A percentile compares a stretch with the other conserved stretches of the same genome.
phyloP scores from a whole-genome alignment of 257 asterid species.

The Solanum ahanhuiri region DNA sequence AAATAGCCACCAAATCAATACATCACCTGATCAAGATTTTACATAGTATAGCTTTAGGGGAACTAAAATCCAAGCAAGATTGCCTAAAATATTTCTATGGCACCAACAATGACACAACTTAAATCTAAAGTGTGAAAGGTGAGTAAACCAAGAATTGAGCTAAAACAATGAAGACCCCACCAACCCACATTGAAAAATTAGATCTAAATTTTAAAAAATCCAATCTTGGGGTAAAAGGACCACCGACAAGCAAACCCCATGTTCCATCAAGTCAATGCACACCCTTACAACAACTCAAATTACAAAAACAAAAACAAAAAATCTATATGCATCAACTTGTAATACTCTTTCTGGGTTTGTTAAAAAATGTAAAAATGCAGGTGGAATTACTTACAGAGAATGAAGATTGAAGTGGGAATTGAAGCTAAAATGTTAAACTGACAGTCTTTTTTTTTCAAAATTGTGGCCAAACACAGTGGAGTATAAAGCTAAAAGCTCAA shows the following conservation, averaged over 20 bases:
- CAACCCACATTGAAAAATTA: constrained; percentile 26
- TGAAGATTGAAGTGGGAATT: constrained; percentile 12
- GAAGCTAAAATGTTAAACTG: background rate
- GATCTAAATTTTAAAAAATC: constrained; percentile 35
- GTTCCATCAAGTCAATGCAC: background rate
- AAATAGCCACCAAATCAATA: background rate
- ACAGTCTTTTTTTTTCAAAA: background rate
- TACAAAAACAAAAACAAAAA: background rate
- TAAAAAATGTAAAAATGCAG: constrained; percentile 1
- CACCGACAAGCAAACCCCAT: constrained; percentile 20
- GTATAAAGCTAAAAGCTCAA: background rate
- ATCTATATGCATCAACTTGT: background rate
- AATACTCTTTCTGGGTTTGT: constrained; percentile 12
- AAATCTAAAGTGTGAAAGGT: background rate
- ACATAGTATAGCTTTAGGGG: background rate
- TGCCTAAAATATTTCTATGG: background rate
- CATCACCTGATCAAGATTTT: background rate
- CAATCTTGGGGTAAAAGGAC: background rate
- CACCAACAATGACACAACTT: background rate
- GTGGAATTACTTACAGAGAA: constrained; percentile 23
- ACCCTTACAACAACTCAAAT: background rate
- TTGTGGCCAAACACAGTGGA: background rate
- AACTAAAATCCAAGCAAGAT: background rate
- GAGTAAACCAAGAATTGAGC: background rate
- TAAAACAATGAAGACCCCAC: background rate